A percentile compares a stretch with the other conserved stretches of the same genome.
Conservation (phyloP, 768 basidiomycete species). For the Kwoniella shandongensis region DNA sequence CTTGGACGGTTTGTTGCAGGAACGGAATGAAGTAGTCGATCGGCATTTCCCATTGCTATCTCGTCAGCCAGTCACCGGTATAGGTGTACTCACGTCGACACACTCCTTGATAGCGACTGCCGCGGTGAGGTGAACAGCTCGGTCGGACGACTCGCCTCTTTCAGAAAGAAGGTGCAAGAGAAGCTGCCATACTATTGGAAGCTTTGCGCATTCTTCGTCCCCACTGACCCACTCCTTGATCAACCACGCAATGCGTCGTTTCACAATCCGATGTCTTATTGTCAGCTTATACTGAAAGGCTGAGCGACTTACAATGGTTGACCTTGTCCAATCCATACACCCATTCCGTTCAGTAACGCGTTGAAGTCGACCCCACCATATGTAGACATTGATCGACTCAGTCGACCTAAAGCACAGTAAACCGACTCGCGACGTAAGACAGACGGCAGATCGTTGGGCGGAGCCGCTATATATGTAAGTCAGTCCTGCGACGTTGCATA, state of each 20-base stretch:
- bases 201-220: constrained; percentile 62
- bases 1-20: constrained; percentile 39
- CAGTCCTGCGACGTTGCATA: not conserved
- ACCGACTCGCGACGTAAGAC: constrained; percentile 47
- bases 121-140: constrained; percentile 82
- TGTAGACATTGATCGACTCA: constrained; percentile 34
- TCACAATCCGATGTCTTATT: constrained; percentile 79
- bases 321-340: constrained; percentile 31
- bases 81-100: constrained; percentile 67
- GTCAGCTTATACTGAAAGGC: constrained; percentile 8
- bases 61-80: not conserved
- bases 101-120: constrained; percentile 76
- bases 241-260: constrained; percentile 92
- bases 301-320: constrained; percentile 34
- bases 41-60: constrained; percentile 50
- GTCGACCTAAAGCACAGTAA: constrained; percentile 48
- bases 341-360: constrained; percentile 26
- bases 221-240: constrained; percentile 77
- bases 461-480: constrained; percentile 28
- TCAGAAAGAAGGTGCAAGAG: constrained; percentile 71
- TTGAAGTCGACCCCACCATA: constrained; percentile 44
- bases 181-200: constrained; percentile 73
- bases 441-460: constrained; percentile 33
- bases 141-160: constrained; percentile 69
- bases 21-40: constrained; percentile 48